Evolutionary conservation across 2,329 filamentous ascomycete species (phyloP).

Genomic region (Exophiala xenobiotica): DNA sequence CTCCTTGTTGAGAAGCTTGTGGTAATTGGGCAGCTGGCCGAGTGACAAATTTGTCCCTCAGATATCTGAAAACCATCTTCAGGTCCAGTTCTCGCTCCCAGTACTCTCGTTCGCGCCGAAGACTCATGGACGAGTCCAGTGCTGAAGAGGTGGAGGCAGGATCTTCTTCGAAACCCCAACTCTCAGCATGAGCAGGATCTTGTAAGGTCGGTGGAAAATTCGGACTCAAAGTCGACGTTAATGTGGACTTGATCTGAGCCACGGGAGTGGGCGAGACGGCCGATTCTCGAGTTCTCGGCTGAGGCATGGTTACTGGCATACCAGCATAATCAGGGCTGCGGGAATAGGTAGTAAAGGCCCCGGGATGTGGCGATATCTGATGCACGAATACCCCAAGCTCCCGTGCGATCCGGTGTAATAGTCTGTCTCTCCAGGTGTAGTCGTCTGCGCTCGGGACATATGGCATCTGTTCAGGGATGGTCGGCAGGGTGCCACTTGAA

Average conservation of each 20-base stretch:
- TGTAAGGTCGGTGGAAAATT: slow-evolving; percentile 53
- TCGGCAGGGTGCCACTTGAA: slow-evolving; percentile 18
- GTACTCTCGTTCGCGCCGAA: slow-evolving; percentile 66
- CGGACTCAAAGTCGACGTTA: slow-evolving; percentile 33
- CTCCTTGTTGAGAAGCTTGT: slow-evolving; percentile 44
- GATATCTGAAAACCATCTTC: slow-evolving; percentile 85
- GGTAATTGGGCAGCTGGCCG: slow-evolving; percentile 40
- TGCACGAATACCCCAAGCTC: slow-evolving; percentile 83
- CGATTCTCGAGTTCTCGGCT: slow-evolving; percentile 32
- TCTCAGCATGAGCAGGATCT: slow-evolving; percentile 53
- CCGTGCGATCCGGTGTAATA: slow-evolving; percentile 79
- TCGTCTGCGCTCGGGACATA: slow-evolving; percentile 22
- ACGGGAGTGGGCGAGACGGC: slow-evolving; percentile 33
- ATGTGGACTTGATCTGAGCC: slow-evolving; percentile 2
- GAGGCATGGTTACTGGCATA: slow-evolving; percentile 55
- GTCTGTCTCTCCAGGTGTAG: slow-evolving; percentile 67
- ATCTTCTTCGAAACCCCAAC: slow-evolving; percentile 68
- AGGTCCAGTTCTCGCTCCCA: slow-evolving; percentile 94
- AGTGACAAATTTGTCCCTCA: slow-evolving; percentile 68
- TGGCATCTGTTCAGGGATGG: slow-evolving; percentile 24
- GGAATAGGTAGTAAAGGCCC: slow-evolving; percentile 82
- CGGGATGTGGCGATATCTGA: slow-evolving; percentile 80
- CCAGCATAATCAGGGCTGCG: slow-evolving; percentile 71
- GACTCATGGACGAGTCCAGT: slow-evolving; percentile 39
- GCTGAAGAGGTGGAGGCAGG: slow-evolving; percentile 48